phyloP scores from a whole-genome alignment of 305 asterid species.

The Ajuga reptans region DNA sequence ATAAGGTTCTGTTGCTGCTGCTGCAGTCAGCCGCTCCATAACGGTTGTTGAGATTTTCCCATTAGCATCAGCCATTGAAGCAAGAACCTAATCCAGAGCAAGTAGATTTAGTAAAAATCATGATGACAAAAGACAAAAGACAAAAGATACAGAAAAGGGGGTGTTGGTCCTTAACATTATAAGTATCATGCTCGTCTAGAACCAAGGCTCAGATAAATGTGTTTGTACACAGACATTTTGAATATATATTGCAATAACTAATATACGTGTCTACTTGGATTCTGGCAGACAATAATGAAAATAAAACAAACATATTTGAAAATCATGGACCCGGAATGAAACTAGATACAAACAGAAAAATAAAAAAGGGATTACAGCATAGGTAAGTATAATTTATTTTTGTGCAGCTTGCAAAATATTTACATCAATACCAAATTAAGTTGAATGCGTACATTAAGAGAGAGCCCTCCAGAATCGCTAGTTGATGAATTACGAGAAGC shows the following conservation, averaged over 20 bases:
- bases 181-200: neutral
- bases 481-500: constrained; percentile 59
- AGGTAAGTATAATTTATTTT: constrained; percentile 10
- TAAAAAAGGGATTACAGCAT: constrained; percentile 1
- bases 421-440: constrained; percentile 21
- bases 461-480: constrained; percentile 58
- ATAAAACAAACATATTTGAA: neutral
- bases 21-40: constrained; percentile 93
- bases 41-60: constrained; percentile 79
- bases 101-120: constrained; percentile 24
- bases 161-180: neutral
- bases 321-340: constrained; percentile 4
- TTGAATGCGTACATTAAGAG: constrained; percentile 61
- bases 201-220: constrained; percentile 19
- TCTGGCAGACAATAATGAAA: constrained; percentile 15
- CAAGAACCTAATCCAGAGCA: constrained; percentile 56
- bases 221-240: neutral
- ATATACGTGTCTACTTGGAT: constrained; percentile 1
- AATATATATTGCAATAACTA: neutral
- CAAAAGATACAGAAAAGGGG: constrained; percentile 14
- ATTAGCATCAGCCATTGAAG: constrained; percentile 89
- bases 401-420: constrained; percentile 13
- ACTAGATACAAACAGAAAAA: constrained; percentile 18
- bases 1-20: constrained; percentile 95
- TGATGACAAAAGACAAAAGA: constrained; percentile 10